Evolutionary conservation across 257 asterid species (phyloP), one percentile per base, ranked within the genome.

Genomic region (Nicotiana paniculata): DNA sequence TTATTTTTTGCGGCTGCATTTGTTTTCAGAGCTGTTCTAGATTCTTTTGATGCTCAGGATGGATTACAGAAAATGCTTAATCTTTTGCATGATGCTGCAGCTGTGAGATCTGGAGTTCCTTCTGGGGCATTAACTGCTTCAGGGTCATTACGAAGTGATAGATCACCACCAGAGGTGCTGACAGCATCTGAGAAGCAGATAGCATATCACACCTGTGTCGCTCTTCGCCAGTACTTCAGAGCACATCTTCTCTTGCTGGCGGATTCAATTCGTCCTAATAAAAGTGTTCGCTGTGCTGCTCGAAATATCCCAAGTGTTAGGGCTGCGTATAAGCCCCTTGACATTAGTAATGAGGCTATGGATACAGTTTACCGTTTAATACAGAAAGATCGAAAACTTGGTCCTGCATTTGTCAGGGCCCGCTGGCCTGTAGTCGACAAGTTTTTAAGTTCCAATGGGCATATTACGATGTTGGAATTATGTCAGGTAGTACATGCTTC

Each of bases 131-230:
- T 91, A 79, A 86, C 86, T 88, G 91, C 90, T 83, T 67, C 95
- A 59, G 97, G 92, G 53, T 84, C 95, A 55, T 92, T 93, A 85
- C 93, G 96, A 81, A 94, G 85, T 90, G 97, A 92, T 32, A 90
- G 97, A 63, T 93, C 97, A 78, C 94, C 97, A 84, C 87, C 97
- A 7, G 99, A 93, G 70, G 98, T 92, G 11, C 87, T 96, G 84
- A 96, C 99, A 81, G 91, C 97, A 79, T 92, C 97, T 48, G 98
- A 94, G 88, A 96, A 96, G 86, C 98, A 94, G 88, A 94, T 96
- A 86, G 98, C 99, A 78, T 94, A 90, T 86, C 99, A 94, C 86
- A 93, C 98, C 54, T 96, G 97, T 87, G 92, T 93, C 51, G 97
- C 99, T 70, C 86, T 96, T 80, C 88, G 97, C 10, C 97, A 92